A percentile compares a stretch with the other conserved stretches of the same genome.
phyloP scores from a whole-genome alignment of 208 protist species.

The Tritrichomonas musculus region DNA sequence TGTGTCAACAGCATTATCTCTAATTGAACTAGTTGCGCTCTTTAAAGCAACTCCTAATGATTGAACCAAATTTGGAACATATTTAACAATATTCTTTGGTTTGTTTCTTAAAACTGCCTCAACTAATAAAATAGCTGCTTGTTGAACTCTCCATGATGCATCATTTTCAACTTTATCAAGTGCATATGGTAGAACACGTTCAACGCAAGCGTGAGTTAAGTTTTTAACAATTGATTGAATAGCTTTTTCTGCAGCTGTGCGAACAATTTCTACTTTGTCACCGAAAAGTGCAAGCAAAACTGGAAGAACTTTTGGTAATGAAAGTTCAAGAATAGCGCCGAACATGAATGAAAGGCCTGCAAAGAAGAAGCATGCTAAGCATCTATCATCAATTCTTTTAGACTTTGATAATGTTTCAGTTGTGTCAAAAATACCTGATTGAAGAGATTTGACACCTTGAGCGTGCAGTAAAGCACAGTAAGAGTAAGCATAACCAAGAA shows the following conservation, averaged over 20 bases:
- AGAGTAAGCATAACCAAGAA: not conserved
- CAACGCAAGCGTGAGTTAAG: not conserved
- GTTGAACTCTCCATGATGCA: not conserved
- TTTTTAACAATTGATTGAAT: slow-evolving; percentile 10
- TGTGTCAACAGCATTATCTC: not conserved
- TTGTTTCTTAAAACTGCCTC: not conserved
- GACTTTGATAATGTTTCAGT: not conserved
- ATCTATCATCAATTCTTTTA: not conserved
- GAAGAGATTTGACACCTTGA: not conserved
- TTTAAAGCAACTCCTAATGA: not conserved
- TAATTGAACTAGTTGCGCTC: not conserved
- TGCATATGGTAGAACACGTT: slow-evolving; percentile 14
- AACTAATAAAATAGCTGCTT: not conserved
- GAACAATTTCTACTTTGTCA: not conserved
- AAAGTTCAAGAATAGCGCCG: not conserved
- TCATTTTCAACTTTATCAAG: slow-evolving; percentile 29
- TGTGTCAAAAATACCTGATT: not conserved
- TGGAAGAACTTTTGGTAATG: not conserved
- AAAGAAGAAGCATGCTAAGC: not conserved
- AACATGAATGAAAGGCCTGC: slow-evolving; percentile 22
- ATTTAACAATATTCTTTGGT: not conserved
- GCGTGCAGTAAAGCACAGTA: not conserved
- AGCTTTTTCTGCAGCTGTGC: not conserved
- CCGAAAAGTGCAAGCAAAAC: not conserved
- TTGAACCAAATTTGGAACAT: not conserved